A percentile compares a stretch with the other conserved stretches of the same genome.
phyloP scores from a whole-genome alignment of 1,284 basidiomycete species.

The Apiotrichum brassicae region DNA sequence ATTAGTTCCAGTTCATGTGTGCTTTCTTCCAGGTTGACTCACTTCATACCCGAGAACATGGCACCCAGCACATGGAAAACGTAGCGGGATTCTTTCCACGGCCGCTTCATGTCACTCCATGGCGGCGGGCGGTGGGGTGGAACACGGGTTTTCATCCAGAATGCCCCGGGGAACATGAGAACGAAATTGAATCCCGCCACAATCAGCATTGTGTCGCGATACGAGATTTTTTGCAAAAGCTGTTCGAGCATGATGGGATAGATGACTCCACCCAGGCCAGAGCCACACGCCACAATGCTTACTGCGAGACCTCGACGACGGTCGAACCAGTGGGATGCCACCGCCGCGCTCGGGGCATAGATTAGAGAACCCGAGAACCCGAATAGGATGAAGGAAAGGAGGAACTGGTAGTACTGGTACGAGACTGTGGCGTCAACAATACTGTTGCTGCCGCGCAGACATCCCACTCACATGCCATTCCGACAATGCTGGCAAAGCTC shows the following conservation, averaged over 20 bases:
- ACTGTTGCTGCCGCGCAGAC: too few relatives aligned
- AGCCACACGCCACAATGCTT: conserved; percentile 35
- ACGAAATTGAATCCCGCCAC: conserved; percentile 38
- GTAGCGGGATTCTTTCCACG: conserved; percentile 31
- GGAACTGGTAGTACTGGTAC: conserved; percentile 39
- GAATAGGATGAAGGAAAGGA: conserved; percentile 32
- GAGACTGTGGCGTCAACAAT: conserved; percentile 18
- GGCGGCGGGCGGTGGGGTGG: conserved; percentile 35
- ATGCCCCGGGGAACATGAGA: conserved; percentile 35
- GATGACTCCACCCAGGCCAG: conserved; percentile 33
- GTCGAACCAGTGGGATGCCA: conserved; percentile 41
- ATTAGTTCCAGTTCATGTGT: neutral
- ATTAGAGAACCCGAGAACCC: conserved; percentile 32
- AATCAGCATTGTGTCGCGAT: conserved; percentile 38
- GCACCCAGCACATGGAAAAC: conserved; percentile 27
- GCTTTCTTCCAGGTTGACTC: conserved; percentile 2
- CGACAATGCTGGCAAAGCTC: conserved; percentile 25
- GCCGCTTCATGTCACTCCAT: conserved; percentile 23
- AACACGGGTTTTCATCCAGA: conserved; percentile 37
- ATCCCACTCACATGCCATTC: conserved; percentile 24
- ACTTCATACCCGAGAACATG: conserved; percentile 30
- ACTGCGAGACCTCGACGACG: conserved; percentile 32
- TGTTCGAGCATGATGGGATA: conserved; percentile 19
- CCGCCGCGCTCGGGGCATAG: conserved; percentile 38
- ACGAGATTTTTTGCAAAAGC: conserved; percentile 13